Evolutionary conservation across 768 basidiomycete species (phyloP).

Genomic region (Cyathus striatus): DNA sequence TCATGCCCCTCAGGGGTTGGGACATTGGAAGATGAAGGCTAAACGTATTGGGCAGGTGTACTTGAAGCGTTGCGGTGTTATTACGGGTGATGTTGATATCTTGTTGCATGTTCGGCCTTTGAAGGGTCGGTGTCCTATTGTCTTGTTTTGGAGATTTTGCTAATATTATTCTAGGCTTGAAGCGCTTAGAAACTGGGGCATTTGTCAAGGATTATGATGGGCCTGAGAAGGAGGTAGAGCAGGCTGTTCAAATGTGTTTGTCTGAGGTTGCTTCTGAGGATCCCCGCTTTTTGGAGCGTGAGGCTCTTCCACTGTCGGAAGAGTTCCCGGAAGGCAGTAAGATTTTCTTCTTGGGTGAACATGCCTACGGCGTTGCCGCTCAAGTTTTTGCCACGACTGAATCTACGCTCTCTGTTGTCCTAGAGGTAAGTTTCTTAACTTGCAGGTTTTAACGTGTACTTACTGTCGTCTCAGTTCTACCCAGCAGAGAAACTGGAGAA

Average conservation of each 20-base stretch:
- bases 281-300: constrained; percentile 77
- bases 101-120: constrained; percentile 86
- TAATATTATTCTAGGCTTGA: constrained; percentile 69
- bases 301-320: constrained; percentile 73
- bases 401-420: constrained; percentile 68
- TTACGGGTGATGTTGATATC: constrained; percentile 77
- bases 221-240: constrained; percentile 74
- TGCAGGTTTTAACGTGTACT: background rate
- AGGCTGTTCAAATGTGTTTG: constrained; percentile 84
- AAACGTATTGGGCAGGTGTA: constrained; percentile 80
- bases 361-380: constrained; percentile 94
- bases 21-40: constrained; percentile 75
- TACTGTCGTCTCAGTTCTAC: constrained; percentile 59
- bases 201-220: constrained; percentile 94
- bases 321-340: constrained; percentile 90
- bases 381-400: constrained; percentile 76
- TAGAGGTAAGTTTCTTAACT: constrained; percentile 59
- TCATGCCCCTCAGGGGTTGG: constrained; percentile 63
- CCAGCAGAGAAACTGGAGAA: constrained; percentile 79
- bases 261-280: constrained; percentile 83
- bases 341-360: constrained; percentile 94
- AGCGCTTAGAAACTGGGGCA: constrained; percentile 82
- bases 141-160: too few relatives aligned
- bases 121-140: constrained; percentile 72
- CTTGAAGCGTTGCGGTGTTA: constrained; percentile 84